These are phyloP conservation scores for Ustilago esculenta DNA, from an alignment of 1,284 basidiomycete species.

Conservation along the genomic window DNA sequence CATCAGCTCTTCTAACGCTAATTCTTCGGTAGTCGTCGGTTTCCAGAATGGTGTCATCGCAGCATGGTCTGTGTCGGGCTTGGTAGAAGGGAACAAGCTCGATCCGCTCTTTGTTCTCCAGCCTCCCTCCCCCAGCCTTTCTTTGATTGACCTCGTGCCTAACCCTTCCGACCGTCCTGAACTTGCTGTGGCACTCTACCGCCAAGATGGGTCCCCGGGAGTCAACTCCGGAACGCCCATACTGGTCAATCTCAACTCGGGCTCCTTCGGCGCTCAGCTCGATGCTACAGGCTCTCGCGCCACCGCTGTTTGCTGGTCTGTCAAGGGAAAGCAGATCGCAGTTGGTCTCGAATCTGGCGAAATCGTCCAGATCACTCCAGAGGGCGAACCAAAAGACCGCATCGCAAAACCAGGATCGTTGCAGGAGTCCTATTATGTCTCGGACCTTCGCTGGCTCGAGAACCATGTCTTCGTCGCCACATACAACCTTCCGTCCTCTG, in stretches of 20 bases:
- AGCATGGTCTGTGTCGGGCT: conserved; percentile 38
- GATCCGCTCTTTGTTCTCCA: conserved; percentile 39
- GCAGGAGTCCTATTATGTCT: conserved; percentile 70
- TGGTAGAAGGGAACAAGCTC: conserved; percentile 28
- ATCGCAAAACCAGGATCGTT: conserved; percentile 72
- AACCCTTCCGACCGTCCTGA: conserved; percentile 69
- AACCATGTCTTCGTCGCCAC: conserved; percentile 78
- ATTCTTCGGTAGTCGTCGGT: conserved; percentile 35
- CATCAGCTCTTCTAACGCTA: conserved; percentile 40
- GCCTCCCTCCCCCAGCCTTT: conserved; percentile 37
- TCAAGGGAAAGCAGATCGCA: conserved; percentile 84
- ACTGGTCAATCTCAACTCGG: conserved; percentile 44
- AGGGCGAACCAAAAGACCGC: conserved; percentile 73
- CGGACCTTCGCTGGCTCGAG: conserved; percentile 76
- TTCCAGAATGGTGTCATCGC: conserved; percentile 53
- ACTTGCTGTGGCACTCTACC: conserved; percentile 67
- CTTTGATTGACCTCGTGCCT: conserved; percentile 65
- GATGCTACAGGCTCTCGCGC: conserved; percentile 24
- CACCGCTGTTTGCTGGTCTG: conserved; percentile 78
- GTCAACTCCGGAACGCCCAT: conserved; percentile 40
- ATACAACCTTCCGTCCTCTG: conserved; percentile 70
- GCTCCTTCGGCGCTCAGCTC: conserved; percentile 44
- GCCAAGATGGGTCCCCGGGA: conserved; percentile 64
- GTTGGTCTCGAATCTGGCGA: conserved; percentile 78
- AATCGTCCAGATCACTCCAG: conserved; percentile 76